phyloP scores from a whole-genome alignment of 2,329 filamentous ascomycete genomes.

The Cadophora luteo-olivacea region DNA sequence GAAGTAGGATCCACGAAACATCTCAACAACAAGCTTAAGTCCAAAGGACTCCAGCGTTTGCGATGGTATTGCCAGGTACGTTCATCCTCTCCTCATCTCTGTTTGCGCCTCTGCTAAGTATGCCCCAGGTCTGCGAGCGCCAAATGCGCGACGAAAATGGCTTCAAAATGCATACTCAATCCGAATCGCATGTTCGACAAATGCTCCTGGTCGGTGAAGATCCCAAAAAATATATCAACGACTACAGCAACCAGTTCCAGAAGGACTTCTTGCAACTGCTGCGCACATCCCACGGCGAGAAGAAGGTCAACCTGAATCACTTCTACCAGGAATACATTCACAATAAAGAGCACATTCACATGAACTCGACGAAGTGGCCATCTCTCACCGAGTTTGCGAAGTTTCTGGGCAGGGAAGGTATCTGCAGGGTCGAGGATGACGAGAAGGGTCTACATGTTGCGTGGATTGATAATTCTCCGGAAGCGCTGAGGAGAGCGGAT shows the following conservation, averaged over 20 bases:
- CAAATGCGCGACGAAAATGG: constrained; percentile 87
- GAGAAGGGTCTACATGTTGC: constrained; percentile 85
- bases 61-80: constrained; percentile 85
- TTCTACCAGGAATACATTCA: constrained; percentile 96
- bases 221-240: constrained; percentile 80
- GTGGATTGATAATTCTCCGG: constrained; percentile 92
- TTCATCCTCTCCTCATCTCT: not conserved
- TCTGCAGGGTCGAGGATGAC: constrained; percentile 89
- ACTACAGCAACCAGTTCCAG: constrained; percentile 83
- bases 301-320: constrained; percentile 84
- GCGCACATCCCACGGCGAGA: constrained; percentile 87
- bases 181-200: constrained; percentile 86
- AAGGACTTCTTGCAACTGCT: constrained; percentile 80
- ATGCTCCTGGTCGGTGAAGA: constrained; percentile 90
- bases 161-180: constrained; percentile 91
- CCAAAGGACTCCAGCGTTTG: constrained; percentile 77
- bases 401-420: constrained; percentile 81
- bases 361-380: constrained; percentile 92
- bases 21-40: constrained; percentile 89
- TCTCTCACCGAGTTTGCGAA: constrained; percentile 91
- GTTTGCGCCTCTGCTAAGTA: constrained; percentile 22
- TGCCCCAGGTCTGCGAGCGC: constrained; percentile 73
- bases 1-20: constrained; percentile 93
- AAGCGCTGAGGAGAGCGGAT: constrained; percentile 80
- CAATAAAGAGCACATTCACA: constrained; percentile 87